These are phyloP conservation scores for Trichoderma sp. DNA, from an alignment of 2,329 filamentous ascomycete species.

Conservation along the genomic window DNA sequence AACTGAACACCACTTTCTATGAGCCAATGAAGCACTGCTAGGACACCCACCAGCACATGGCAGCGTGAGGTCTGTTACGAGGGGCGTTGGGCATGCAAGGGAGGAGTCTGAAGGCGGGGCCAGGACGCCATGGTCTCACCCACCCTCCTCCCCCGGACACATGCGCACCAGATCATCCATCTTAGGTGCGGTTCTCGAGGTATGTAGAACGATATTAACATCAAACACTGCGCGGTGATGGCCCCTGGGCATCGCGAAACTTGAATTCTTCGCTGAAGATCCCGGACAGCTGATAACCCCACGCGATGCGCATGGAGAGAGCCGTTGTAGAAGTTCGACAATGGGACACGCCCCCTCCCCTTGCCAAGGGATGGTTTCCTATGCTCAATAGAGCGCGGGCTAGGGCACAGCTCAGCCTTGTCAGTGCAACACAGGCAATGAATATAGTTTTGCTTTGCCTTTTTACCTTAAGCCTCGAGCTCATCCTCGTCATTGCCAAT, in stretches of 20 bases:
- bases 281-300: conserved; percentile 29
- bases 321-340: conserved; percentile 17
- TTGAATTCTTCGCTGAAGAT: conserved; percentile 38
- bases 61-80: conserved; percentile 42
- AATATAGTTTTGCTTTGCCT: conserved; percentile 32
- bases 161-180: conserved; percentile 31
- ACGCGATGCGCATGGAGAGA: conserved; percentile 10
- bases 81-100: conserved; percentile 45
- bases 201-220: conserved; percentile 46
- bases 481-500: conserved; percentile 73
- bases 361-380: conserved; percentile 33
- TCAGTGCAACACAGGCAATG: conserved; percentile 24
- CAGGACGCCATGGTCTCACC: conserved; percentile 37
- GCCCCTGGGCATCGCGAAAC: conserved; percentile 34
- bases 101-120: conserved; percentile 42
- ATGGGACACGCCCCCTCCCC: conserved; percentile 26
- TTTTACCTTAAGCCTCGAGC: conserved; percentile 43
- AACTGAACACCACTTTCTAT: conserved; percentile 29
- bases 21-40: conserved; percentile 38
- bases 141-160: conserved; percentile 29
- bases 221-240: conserved; percentile 42
- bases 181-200: conserved; percentile 25
- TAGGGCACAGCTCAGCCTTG: conserved; percentile 28
- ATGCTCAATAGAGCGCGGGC: conserved; percentile 26
- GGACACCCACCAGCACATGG: conserved; percentile 43